Percentiles rank a stretch among this genome's conserved stretches.
Evolutionary conservation across 495 filamentous ascomycete species (phyloP).

Genomic region (Neurospora sp.): DNA sequence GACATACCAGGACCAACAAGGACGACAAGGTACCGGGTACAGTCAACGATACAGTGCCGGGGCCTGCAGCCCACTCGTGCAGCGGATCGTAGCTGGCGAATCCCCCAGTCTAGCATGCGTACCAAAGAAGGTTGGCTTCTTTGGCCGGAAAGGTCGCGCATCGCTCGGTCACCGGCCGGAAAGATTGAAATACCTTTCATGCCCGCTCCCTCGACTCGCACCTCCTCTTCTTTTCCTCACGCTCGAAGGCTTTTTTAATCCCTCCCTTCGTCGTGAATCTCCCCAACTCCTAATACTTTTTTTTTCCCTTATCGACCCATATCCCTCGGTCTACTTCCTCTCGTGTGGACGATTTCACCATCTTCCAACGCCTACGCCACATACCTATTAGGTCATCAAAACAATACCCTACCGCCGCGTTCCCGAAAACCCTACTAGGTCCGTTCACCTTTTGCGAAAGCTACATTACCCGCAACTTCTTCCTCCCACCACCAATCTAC

Average conservation of each 20-base stretch:
- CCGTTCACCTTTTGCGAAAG: slow-evolving; percentile 1
- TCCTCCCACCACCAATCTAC: background rate
- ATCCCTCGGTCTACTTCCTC: slow-evolving; percentile 7
- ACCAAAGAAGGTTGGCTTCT: slow-evolving; percentile 16
- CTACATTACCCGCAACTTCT: slow-evolving; percentile 3
- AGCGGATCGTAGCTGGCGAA: slow-evolving; percentile 7
- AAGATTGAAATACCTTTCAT: slow-evolving; percentile 24
- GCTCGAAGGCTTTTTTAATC: slow-evolving; percentile 27
- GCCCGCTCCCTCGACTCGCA: slow-evolving; percentile 13
- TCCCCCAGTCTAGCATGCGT: background rate
- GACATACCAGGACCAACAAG: slow-evolving; percentile 4
- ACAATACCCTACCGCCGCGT: slow-evolving; percentile 15
- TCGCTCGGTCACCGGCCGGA: slow-evolving; percentile 12
- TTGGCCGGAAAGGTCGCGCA: slow-evolving; percentile 20
- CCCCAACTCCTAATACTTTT: slow-evolving; percentile 18
- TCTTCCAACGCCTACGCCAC: slow-evolving; percentile 14
- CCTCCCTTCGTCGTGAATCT: slow-evolving; percentile 33
- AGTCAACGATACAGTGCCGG: slow-evolving; percentile 10
- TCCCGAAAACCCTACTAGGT: slow-evolving; percentile 6
- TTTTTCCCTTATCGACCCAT: slow-evolving; percentile 7
- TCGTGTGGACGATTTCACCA: slow-evolving; percentile 13
- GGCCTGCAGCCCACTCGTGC: background rate
- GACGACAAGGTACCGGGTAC: slow-evolving; percentile 11
- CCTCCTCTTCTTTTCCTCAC: slow-evolving; percentile 22
- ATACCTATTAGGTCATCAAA: slow-evolving; percentile 24